A percentile compares a stretch with the other conserved stretches of the same genome.
phyloP scores from a whole-genome alignment of 345 rosid genomes.

The Boechera stricta region DNA sequence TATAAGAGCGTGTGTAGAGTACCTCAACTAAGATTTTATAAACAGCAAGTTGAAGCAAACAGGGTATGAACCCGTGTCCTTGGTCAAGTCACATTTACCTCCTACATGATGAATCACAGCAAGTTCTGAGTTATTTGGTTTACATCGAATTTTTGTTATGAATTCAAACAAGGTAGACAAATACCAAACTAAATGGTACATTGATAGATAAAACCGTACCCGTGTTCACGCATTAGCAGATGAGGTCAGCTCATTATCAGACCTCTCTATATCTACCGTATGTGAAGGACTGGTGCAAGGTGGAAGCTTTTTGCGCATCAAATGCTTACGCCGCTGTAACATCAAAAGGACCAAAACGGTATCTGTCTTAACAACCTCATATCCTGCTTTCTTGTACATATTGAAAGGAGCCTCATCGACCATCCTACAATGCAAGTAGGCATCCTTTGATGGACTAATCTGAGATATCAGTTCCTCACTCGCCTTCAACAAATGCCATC shows the following conservation, averaged over 20 bases:
- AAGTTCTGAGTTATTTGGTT: not conserved
- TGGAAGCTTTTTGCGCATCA: constrained; percentile 86
- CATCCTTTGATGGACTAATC: constrained; percentile 66
- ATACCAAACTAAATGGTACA: constrained; percentile 8
- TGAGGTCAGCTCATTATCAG: constrained; percentile 52
- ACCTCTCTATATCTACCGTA: constrained; percentile 40
- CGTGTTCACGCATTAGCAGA: constrained; percentile 41
- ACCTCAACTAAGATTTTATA: constrained; percentile 40
- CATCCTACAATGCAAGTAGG: constrained; percentile 91
- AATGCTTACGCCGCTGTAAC: constrained; percentile 90
- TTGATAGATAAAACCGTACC: constrained; percentile 10
- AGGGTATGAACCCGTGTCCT: constrained; percentile 10
- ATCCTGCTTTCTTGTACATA: constrained; percentile 92
- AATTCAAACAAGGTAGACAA: constrained; percentile 5
- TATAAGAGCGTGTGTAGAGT: constrained; percentile 11
- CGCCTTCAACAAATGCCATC: constrained; percentile 94
- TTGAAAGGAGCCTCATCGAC: constrained; percentile 84
- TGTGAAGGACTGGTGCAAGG: constrained; percentile 29
- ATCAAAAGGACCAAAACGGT: constrained; percentile 65
- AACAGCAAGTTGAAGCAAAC: constrained; percentile 35
- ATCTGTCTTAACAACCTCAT: constrained; percentile 70
- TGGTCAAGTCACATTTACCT: constrained; percentile 30
- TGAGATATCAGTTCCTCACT: constrained; percentile 78
- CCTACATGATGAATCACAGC: constrained; percentile 33
- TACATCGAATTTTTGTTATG: not conserved